A percentile compares a stretch with the other conserved stretches of the same genome.
Evolutionary conservation across 1,139 yeast genomes (phyloP).

Genomic region (Zygosaccharomyces pseudobailii): DNA sequence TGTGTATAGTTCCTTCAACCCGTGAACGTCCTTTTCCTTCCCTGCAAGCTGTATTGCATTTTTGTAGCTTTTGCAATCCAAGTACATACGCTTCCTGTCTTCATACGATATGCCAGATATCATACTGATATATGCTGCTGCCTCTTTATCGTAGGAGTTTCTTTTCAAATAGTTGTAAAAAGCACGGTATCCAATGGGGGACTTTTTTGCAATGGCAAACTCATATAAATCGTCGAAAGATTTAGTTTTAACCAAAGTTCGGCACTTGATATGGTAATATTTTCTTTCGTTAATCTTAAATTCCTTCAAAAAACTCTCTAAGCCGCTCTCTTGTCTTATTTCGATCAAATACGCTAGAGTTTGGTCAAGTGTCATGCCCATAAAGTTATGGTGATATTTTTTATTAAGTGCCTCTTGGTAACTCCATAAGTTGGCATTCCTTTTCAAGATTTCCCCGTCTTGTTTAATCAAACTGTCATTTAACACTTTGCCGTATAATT

Average conservation of each 20-base stretch:
- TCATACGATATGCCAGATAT: constrained; percentile 25
- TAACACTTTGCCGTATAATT: constrained; percentile 24
- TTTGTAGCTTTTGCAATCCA: constrained; percentile 27
- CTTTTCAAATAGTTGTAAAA: constrained; percentile 39
- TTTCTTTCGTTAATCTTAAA: constrained; percentile 62
- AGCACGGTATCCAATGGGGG: constrained; percentile 72
- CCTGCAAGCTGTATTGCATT: constrained; percentile 28
- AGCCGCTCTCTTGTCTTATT: constrained; percentile 56
- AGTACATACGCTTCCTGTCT: constrained; percentile 22
- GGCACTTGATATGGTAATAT: constrained; percentile 58
- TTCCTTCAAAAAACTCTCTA: constrained; percentile 52
- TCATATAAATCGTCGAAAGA: constrained; percentile 60
- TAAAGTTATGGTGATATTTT: constrained; percentile 53
- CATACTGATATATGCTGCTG: constrained; percentile 27
- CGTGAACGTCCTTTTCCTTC: constrained; percentile 25
- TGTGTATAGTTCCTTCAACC: constrained; percentile 22
- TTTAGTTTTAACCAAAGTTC: constrained; percentile 45
- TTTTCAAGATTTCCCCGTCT: constrained; percentile 38
- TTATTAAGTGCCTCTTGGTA: constrained; percentile 50
- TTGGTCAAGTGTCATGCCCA: constrained; percentile 49
- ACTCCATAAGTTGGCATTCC: constrained; percentile 48
- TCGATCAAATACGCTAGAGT: constrained; percentile 52
- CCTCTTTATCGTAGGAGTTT: constrained; percentile 25
- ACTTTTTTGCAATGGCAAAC: constrained; percentile 45
- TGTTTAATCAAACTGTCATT: constrained; percentile 28